These are phyloP conservation scores for Coemansia sp. DNA, from an alignment of 192 early-diverging fungal species.

Conservation along the genomic window DNA sequence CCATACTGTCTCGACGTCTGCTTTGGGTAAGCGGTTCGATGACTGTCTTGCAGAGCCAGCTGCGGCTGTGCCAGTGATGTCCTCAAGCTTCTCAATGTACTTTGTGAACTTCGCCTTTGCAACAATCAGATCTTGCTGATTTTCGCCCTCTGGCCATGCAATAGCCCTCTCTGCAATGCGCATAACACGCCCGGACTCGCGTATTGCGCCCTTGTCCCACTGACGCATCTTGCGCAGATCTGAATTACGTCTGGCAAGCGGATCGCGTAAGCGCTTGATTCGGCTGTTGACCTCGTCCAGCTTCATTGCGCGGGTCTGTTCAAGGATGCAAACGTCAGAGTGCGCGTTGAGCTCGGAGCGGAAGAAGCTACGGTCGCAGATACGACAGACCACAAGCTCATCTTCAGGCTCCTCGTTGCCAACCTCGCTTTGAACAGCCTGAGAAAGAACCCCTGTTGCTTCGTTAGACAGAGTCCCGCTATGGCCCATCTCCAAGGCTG, in stretches of 20 bases:
- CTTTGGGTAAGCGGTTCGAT: conserved; percentile 24
- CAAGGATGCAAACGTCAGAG: conserved; percentile 74
- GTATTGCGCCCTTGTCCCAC: conserved; percentile 36
- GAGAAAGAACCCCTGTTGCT: background rate
- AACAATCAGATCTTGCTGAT: conserved; percentile 50
- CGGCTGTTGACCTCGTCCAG: conserved; percentile 61
- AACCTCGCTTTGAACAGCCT: background rate
- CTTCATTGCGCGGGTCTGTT: conserved; percentile 69
- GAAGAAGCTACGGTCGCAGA: conserved; percentile 80
- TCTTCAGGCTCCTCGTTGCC: conserved; percentile 11
- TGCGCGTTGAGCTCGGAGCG: conserved; percentile 70
- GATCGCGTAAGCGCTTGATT: conserved; percentile 60
- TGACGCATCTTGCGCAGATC: conserved; percentile 48
- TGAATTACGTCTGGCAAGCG: conserved; percentile 51
- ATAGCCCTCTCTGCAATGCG: conserved; percentile 48
- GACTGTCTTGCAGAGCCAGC: background rate
- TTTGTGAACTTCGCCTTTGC: conserved; percentile 51
- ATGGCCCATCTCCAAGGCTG: background rate
- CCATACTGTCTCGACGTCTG: conserved; percentile 56
- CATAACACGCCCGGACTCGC: conserved; percentile 41
- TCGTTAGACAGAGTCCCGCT: background rate
- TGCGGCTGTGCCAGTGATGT: conserved; percentile 22
- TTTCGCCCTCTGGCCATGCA: conserved; percentile 52
- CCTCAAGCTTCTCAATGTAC: conserved; percentile 49
- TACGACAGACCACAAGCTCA: conserved; percentile 71